Conservation (phyloP, 768 basidiomycete species). For the Multifurca ochricompacta region DNA sequence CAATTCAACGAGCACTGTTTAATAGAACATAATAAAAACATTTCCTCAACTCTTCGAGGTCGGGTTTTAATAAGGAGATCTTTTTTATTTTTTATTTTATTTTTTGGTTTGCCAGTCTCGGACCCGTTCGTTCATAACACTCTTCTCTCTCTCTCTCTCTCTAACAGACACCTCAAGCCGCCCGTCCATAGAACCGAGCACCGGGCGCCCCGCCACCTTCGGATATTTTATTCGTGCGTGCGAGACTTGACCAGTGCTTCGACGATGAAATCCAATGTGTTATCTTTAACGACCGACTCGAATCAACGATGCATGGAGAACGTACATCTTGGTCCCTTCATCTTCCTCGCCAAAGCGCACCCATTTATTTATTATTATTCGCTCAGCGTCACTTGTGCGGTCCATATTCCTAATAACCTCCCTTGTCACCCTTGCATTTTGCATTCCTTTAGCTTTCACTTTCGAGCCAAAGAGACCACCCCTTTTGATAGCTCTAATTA, state of each 20-base stretch:
- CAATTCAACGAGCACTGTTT: too few species aligned
- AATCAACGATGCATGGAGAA: background rate
- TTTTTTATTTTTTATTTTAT: background rate
- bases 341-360: background rate
- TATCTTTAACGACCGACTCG: background rate
- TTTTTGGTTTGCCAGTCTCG: too few species aligned
- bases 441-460: background rate
- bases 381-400: background rate
- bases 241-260: background rate
- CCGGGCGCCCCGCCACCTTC: conserved; percentile 3
- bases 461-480: background rate
- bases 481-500: background rate
- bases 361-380: background rate
- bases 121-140: too few species aligned
- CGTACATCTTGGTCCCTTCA: background rate
- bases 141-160: too few species aligned
- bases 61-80: too few species aligned
- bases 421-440: background rate
- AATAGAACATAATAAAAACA: too few species aligned
- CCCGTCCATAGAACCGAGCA: background rate
- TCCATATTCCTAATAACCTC: background rate
- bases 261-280: background rate
- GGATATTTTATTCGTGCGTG: background rate
- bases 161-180: too few species aligned
- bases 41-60: too few species aligned